A percentile compares a stretch with the other conserved stretches of the same genome.
Evolutionary conservation across 2,329 filamentous ascomycete genomes (phyloP).

Genomic region (Trichoderma citrinoviride): DNA sequence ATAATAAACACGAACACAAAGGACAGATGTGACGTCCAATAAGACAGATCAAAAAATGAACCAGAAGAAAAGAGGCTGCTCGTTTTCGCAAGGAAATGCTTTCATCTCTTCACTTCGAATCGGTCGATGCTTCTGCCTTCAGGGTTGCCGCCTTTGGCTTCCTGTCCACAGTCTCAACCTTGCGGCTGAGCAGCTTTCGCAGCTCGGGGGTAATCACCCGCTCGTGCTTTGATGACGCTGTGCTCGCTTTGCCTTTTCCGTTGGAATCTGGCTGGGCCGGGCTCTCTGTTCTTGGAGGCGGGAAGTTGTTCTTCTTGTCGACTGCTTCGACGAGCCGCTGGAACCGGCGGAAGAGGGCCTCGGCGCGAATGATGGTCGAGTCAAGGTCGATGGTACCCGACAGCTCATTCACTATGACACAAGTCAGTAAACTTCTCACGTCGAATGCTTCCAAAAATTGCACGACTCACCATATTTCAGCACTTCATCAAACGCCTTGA

Average conservation of each 20-base stretch:
- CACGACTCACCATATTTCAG: slow-evolving; percentile 77
- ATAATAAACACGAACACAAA: neutral
- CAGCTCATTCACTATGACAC: slow-evolving; percentile 77
- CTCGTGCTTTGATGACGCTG: slow-evolving; percentile 33
- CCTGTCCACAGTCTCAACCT: slow-evolving; percentile 42
- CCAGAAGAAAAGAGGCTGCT: neutral
- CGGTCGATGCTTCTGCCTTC: slow-evolving; percentile 39
- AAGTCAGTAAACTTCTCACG: neutral
- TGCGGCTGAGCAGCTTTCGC: slow-evolving; percentile 50
- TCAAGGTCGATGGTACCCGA: slow-evolving; percentile 90
- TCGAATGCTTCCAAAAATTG: neutral
- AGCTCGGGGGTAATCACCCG: slow-evolving; percentile 58
- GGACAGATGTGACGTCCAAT: neutral
- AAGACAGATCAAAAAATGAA: neutral
- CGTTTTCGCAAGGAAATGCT: too few relatives aligned
- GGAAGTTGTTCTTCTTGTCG: slow-evolving; percentile 88
- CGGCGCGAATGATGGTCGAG: slow-evolving; percentile 80
- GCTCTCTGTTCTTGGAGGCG: slow-evolving; percentile 44
- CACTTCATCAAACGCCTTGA: slow-evolving; percentile 94
- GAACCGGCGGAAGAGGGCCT: slow-evolving; percentile 84
- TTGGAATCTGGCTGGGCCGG: slow-evolving; percentile 15
- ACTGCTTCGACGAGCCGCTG: slow-evolving; percentile 85
- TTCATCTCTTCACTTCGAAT: slow-evolving; percentile 23
- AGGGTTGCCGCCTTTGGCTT: slow-evolving; percentile 33
- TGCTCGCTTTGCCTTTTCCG: slow-evolving; percentile 40